Percentiles rank a stretch among this genome's conserved stretches.
Evolutionary conservation across 2,329 filamentous ascomycete genomes (phyloP).

Genomic region (Colletotrichum sp.): DNA sequence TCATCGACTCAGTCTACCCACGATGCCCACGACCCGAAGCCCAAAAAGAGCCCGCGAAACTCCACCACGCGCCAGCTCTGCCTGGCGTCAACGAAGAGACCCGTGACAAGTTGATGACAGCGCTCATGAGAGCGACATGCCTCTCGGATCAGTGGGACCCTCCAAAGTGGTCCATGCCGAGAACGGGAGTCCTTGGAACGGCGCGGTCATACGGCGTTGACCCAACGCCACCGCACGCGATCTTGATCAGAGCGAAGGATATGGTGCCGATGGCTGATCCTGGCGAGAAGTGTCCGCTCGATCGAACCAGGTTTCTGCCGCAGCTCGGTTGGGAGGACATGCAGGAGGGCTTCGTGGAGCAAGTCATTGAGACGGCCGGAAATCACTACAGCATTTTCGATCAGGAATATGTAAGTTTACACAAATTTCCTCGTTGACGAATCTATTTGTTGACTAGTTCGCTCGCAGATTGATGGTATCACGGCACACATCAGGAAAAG

Average conservation of each 20-base stretch:
- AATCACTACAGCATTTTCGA: constrained; percentile 15
- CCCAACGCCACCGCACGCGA: not conserved
- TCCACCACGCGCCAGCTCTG: not conserved
- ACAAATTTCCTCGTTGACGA: rapidly evolving
- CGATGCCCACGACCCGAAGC: constrained; percentile 3
- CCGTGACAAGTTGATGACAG: constrained; percentile 6
- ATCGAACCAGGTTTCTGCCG: constrained; percentile 5
- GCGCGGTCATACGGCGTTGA: not conserved
- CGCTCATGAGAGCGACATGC: constrained; percentile 12
- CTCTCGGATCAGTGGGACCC: constrained; percentile 10
- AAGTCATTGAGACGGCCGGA: constrained; percentile 5
- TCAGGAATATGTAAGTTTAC: not conserved
- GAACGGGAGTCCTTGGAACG: not conserved
- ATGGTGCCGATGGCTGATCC: constrained; percentile 16
- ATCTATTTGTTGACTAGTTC: no score
- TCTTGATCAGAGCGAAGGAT: constrained; percentile 2
- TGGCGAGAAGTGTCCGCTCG: not conserved
- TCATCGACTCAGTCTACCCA: constrained; percentile 15
- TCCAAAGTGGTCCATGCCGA: not conserved
- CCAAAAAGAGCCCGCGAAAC: constrained; percentile 9
- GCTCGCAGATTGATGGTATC: not conserved
- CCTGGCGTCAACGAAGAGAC: constrained; percentile 5
- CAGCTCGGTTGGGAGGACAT: constrained; percentile 15
- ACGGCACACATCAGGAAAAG: not conserved
- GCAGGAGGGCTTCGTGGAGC: constrained; percentile 7